Percentiles rank a stretch among this genome's conserved stretches.
Evolutionary conservation across 2,329 filamentous ascomycete species (phyloP).

Genomic region (Calonectria ilicicola): DNA sequence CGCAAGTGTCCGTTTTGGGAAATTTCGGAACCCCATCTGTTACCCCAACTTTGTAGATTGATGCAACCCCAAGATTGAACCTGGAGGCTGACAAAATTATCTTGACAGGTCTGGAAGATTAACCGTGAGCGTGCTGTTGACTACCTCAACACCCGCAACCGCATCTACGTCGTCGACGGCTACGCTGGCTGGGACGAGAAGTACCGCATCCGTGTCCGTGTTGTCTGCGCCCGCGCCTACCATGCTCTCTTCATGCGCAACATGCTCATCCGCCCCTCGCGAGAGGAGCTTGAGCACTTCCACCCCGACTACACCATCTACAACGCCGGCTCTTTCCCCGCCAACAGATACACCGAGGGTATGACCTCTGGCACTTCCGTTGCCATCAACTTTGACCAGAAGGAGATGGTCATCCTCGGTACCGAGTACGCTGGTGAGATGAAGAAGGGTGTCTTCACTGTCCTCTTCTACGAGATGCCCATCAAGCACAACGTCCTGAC

Average conservation of each 20-base stretch:
- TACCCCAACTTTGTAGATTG: conserved; percentile 8
- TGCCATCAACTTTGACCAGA: conserved; percentile 98
- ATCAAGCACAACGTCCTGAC: conserved; percentile 99
- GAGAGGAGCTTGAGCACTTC: conserved; percentile 95
- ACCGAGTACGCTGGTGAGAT: conserved; percentile 91
- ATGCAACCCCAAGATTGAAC: conserved; percentile 10
- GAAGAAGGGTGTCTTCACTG: conserved; percentile 98
- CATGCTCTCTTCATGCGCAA: conserved; percentile 99
- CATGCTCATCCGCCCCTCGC: conserved; percentile 96
- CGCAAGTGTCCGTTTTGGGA: conserved; percentile 23
- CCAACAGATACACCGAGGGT: conserved; percentile 96
- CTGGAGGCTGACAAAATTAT: conserved; percentile 41
- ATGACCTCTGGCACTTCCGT: conserved; percentile 99
- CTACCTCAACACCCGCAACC: conserved; percentile 98
- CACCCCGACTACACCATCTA: conserved; percentile 99
- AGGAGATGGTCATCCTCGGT: conserved; percentile 99
- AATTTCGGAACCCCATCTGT: conserved; percentile 22
- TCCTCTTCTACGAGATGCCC: conserved; percentile 99
- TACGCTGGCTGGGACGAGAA: conserved; percentile 99
- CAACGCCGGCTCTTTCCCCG: conserved; percentile 98
- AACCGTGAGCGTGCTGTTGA: conserved; percentile 99
- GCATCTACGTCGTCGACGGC: conserved; percentile 98
- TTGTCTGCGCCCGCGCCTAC: conserved; percentile 98
- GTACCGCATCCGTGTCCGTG: conserved; percentile 96
- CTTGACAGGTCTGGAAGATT: conserved; percentile 92